Evolutionary conservation across 2,329 filamentous ascomycete species (phyloP), one percentile per base, ranked within the genome.

Genomic region (Botrytis medusae): DNA sequence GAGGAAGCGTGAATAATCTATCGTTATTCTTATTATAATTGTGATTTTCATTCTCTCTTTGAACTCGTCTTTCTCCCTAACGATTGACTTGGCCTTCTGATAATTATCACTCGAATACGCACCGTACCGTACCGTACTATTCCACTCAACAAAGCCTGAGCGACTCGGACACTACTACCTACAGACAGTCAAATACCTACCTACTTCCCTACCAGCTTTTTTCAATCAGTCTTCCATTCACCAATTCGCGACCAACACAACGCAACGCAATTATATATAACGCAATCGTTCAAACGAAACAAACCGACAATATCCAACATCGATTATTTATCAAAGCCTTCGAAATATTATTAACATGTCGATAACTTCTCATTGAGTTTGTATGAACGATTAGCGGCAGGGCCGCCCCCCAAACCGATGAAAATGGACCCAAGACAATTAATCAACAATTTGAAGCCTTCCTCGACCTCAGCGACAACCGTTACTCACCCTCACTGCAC

Each of bases 401-500:
- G 79, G 74, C 77, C 78, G 78, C 76, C 51, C 75, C 75, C 63
- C 62, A 65, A 72, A n/a, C 34, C 42, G 37, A 60, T 51, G 57
- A 76, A 73, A 62, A 81, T 80, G 80, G 75, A 79, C 46, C 73
- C 69, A 74, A 74, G 79, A 74, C 78, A 79, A 69, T 64, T 81
- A 61, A 79, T 79, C 75, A 80, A 80, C 60, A 75, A 72, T 59
- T 25, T 46, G 46, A 72, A 46, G 71, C 71, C 63, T n/a, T 78
- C 40, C 74, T 73, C 37, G 74, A 74, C 60, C 54, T 75, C 76
- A 16, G 79, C 81, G 44, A 82, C 83, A 20, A 81, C 81, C 54
- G 74, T 79, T 4, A 81, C 83, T 70, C 74, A 77, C 14, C 80
- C 87, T 76, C 86, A 87, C 77, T 92, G 90, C 79, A 89, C 88